Evolutionary conservation across 208 protist species (phyloP).

Genomic region (Trypanosoma lewisi): DNA sequence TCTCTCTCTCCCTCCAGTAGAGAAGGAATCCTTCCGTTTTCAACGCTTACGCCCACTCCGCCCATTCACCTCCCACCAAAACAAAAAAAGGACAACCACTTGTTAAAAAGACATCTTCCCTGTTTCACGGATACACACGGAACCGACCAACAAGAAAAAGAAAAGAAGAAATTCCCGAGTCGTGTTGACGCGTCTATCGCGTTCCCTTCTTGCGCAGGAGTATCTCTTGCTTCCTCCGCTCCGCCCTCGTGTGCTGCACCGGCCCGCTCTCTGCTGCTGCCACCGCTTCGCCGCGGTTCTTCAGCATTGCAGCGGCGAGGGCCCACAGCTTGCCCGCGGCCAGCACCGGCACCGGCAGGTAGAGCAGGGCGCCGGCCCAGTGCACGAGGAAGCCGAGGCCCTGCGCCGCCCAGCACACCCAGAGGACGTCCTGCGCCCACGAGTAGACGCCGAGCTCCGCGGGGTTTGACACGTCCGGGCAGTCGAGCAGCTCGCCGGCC

Average conservation of each 20-base stretch:
- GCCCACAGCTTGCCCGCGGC: conserved; percentile 70
- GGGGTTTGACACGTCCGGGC: conserved; percentile 73
- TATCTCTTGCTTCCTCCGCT: conserved; percentile 63
- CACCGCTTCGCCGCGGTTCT: conserved; percentile 13
- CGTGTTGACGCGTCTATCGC: too few relatives aligned
- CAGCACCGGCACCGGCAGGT: conserved; percentile 79
- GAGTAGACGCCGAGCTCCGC: conserved; percentile 75
- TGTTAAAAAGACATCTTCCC: too few relatives aligned
- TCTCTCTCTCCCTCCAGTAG: too few relatives aligned
- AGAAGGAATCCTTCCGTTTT: too few relatives aligned
- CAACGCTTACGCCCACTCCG: too few relatives aligned
- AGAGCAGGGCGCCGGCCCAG: conserved; percentile 78
- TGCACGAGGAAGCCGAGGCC: conserved; percentile 60
- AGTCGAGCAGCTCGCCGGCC: conserved; percentile 67
- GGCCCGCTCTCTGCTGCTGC: conserved; percentile 7
- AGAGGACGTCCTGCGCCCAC: conserved; percentile 84
- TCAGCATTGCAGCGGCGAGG: conserved; percentile 38
- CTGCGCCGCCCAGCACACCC: conserved; percentile 89
- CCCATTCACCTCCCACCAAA: too few relatives aligned
- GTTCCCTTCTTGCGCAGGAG: conserved; percentile 53
- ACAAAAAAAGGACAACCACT: too few relatives aligned
- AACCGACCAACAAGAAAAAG: too few relatives aligned
- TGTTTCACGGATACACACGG: too few relatives aligned
- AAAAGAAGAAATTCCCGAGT: too few relatives aligned
- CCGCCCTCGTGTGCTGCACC: conserved; percentile 44